phyloP scores from a whole-genome alignment of 306 rosid genomes.

The Malus orientalis region DNA sequence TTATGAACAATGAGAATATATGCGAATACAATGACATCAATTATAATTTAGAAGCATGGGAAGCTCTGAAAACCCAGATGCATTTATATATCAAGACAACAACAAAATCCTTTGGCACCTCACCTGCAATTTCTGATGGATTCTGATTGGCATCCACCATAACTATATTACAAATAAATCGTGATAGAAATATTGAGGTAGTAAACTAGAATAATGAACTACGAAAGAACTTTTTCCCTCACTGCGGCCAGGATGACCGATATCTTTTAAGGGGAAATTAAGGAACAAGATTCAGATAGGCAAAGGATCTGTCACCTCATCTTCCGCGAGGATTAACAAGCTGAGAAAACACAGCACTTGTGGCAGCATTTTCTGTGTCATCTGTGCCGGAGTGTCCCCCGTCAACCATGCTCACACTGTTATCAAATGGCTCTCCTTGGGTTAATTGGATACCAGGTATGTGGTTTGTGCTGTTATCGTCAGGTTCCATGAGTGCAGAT shows the following conservation, averaged over 20 bases:
- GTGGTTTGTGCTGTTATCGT: conserved; percentile 92
- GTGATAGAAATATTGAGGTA: conserved; percentile 15
- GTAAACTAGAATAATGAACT: conserved; percentile 18
- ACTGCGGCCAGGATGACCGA: conserved; percentile 26
- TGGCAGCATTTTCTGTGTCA: conserved; percentile 67
- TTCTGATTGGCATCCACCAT: conserved; percentile 19
- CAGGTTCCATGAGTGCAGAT: conserved; percentile 77
- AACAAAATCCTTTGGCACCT: conserved; percentile 20
- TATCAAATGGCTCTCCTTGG: conserved; percentile 67
- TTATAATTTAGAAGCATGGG: conserved; percentile 12
- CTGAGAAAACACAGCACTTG: conserved; percentile 95
- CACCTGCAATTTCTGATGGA: conserved; percentile 27
- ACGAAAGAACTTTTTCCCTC: conserved; percentile 26
- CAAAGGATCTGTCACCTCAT: conserved; percentile 32
- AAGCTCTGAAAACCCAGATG: conserved; percentile 22
- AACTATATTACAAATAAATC: conserved; percentile 36
- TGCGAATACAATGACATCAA: conserved; percentile 22
- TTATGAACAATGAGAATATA: conserved; percentile 10
- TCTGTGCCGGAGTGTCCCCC: conserved; percentile 47
- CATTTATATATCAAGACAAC: conserved; percentile 19
- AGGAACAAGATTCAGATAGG: conserved; percentile 17
- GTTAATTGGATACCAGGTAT: conserved; percentile 74
- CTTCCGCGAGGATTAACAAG: conserved; percentile 91
- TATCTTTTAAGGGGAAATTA: conserved; percentile 13
- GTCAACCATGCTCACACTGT: conserved; percentile 69